These are phyloP conservation scores for Lithohypha guttulata DNA, from an alignment of 2,329 filamentous ascomycete species.

Conservation along the genomic window DNA sequence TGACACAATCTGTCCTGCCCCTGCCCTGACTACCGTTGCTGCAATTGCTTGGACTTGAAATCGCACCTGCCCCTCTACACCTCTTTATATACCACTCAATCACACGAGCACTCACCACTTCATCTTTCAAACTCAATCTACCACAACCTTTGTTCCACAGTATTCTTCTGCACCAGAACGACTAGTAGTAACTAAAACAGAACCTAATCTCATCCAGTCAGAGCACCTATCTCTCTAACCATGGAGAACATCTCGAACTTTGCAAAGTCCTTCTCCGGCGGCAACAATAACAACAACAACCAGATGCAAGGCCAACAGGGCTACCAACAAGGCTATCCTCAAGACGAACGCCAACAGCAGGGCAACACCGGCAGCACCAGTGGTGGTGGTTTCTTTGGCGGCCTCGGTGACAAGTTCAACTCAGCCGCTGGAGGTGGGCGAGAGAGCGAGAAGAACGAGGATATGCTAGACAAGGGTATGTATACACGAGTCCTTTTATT, in stretches of 20 bases:
- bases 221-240: no score
- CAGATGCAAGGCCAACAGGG: constrained; percentile 7
- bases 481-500: background rate
- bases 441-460: constrained; percentile 71
- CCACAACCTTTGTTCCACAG: background rate
- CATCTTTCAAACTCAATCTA: background rate
- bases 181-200: background rate
- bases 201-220: no score
- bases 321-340: no score
- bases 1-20: constrained; percentile 2
- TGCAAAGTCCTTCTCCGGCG: constrained; percentile 18
- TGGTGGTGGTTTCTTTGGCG: constrained; percentile 41
- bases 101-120: background rate
- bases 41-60: background rate
- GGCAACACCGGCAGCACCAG: constrained; percentile 18
- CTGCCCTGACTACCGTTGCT: background rate
- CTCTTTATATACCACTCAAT: background rate
- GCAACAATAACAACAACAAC: constrained; percentile 11
- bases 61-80: constrained; percentile 5
- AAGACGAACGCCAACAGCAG: no score
- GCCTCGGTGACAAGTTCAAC: constrained; percentile 62
- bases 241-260: constrained; percentile 21
- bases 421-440: constrained; percentile 58
- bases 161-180: background rate
- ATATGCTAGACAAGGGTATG: constrained; percentile 68